phyloP scores from a whole-genome alignment of 352 stramenopile genomes.

The Globisporangium megalacanthum region DNA sequence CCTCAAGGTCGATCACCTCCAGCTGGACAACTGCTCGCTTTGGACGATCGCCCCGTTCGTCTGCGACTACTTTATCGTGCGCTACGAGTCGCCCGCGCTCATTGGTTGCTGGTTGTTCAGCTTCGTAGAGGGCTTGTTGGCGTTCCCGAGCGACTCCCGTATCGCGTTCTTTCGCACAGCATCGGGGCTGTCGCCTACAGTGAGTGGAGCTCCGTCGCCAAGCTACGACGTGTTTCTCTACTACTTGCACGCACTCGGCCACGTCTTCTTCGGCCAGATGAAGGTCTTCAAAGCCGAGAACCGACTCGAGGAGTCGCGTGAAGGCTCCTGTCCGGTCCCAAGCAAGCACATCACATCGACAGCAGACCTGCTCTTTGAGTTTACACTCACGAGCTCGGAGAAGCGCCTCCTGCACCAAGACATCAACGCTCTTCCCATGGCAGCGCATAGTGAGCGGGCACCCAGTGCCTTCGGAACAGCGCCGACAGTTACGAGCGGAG shows the following conservation, averaged over 20 bases:
- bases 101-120: constrained; percentile 50
- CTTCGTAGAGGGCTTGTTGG: constrained; percentile 36
- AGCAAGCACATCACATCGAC: constrained; percentile 23
- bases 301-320: constrained; percentile 44
- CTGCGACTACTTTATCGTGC: constrained; percentile 59
- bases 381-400: constrained; percentile 30
- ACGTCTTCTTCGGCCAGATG: constrained; percentile 66
- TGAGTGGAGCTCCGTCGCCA: constrained; percentile 3
- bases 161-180: constrained; percentile 54
- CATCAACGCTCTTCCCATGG: constrained; percentile 24
- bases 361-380: constrained; percentile 37
- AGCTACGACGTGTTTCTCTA: constrained; percentile 66
- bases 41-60: constrained; percentile 58
- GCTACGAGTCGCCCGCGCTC: constrained; percentile 41
- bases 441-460: background rate
- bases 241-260: constrained; percentile 53
- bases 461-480: no score
- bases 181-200: constrained; percentile 23
- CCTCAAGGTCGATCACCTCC: constrained; percentile 56
- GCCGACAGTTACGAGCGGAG: background rate
- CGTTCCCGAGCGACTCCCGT: constrained; percentile 41
- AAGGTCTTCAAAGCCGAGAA: constrained; percentile 61
- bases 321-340: constrained; percentile 43
- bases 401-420: constrained; percentile 29
- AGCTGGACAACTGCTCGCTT: constrained; percentile 46